Evolutionary conservation across 331 rosid species (phyloP), one percentile per base, ranked within the genome.

Genomic region (Pyrus hybrid): DNA sequence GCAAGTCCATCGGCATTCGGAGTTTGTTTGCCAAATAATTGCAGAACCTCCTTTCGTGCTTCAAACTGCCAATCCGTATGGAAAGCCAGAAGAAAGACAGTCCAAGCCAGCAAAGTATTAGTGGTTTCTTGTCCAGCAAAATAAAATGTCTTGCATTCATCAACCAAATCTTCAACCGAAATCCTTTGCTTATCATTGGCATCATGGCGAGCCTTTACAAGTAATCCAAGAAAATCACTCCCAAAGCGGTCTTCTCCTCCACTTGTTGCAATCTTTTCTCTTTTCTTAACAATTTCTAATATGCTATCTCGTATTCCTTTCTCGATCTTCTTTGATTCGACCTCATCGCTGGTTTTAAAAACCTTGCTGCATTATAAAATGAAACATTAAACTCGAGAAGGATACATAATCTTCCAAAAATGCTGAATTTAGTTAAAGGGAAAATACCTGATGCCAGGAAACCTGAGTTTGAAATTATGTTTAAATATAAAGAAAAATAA

Each of bases 21-120:
- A 61, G 47, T 61, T 9, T 29, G 18, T 45, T 68, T 41, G 23
- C 70, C 80, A 62, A 77, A 29, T 58, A 57, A 23, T 16, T 45
- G 26, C 35, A 77, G 16, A 3, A 61, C 75, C 56, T 77, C 80
- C 13, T 77, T 70, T 62, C 56, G 61, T 68, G 75, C 64, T 60
- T 69, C 70, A 13, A 60, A 63, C 47, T 77, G 80, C 80, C 71
- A 77, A 45, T 77, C 70, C 8, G 63, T n/a, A 21, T 57, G 63
- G 63, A 70, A 4, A 26, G 76, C 75, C 16, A 77, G 54, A n/a
- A 77, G 80, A 11, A 77, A 47, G 22, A 77, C 63, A 16, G 45
- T 41, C 45, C 45, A 41, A 41, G 13, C 45, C 45, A 41, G 13
- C 45, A 41, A 41, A 41, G 45, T 10, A 41, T 41, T 41, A 41